A percentile compares a stretch with the other conserved stretches of the same genome.
These are phyloP conservation scores for Xylona heveae DNA, from an alignment of 495 filamentous ascomycete genomes.

Conservation along the genomic window DNA sequence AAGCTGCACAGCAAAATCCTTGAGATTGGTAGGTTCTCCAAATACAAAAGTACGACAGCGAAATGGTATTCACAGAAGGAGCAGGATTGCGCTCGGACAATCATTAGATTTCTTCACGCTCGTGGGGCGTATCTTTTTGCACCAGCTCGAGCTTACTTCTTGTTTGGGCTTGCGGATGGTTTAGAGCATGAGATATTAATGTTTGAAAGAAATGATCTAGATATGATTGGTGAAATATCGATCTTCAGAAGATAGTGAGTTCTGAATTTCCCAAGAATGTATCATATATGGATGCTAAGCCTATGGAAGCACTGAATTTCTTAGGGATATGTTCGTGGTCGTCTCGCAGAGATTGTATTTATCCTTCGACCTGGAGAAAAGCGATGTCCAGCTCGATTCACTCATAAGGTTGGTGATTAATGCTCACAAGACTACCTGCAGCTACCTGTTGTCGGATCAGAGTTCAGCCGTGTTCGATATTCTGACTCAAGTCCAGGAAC, in stretches of 20 bases:
- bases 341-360: too few relatives aligned
- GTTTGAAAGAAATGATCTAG: conserved; percentile 7
- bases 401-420: too few relatives aligned
- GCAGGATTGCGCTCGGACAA: background rate
- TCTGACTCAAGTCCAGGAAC: too few relatives aligned
- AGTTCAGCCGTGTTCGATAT: too few relatives aligned
- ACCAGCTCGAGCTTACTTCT: conserved; percentile 11
- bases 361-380: too few relatives aligned
- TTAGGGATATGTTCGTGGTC: too few relatives aligned
- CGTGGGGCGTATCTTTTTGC: conserved; percentile 11
- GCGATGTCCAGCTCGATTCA: too few relatives aligned
- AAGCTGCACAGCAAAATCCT: background rate
- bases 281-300: too few relatives aligned
- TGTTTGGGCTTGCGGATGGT: conserved; percentile 10
- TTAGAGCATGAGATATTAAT: conserved; percentile 1
- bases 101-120: conserved; percentile 9
- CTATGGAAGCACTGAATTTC: too few relatives aligned
- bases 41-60: conserved; percentile 8
- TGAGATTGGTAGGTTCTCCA: conserved; percentile 1
- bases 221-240: conserved; percentile 9
- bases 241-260: background rate
- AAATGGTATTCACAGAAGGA: conserved; percentile 5
- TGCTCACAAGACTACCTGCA: too few relatives aligned
- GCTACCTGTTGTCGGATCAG: too few relatives aligned
- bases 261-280: background rate